Base-by-base conservation (phyloP, 2,329 filamentous ascomycete genomes). In the Raffaelea arxii region DNA sequence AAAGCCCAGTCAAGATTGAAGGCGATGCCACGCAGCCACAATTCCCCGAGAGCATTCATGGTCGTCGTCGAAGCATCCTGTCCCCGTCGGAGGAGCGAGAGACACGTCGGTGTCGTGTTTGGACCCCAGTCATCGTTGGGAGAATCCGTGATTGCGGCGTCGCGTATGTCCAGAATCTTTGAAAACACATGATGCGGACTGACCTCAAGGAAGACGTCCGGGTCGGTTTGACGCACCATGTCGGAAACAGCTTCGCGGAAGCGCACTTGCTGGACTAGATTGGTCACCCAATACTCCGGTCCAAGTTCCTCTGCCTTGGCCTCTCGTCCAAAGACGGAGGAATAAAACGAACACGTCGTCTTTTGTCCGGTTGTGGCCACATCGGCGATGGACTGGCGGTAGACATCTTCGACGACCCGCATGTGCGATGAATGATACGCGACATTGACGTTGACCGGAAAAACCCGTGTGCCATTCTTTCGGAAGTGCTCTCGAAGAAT, bases 261-360 rank as follows among this genome's bases (percentile, higher is more conserved):
- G 25, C 51, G 52, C 0, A 68, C 65, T 0, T 62, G 61, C 0
- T 54, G 58, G 3, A 59, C 50, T 37, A 68, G 51, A 36, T 67
- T 66, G 3, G 59, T 51, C 6, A 61, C 59, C 65, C 65, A 68
- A 35, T 59, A 58, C 18, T 59, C 49, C 2, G 58, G 24, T 1
- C 16, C 43, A 2, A 56, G 44, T 6, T 50, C 46, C 2, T n/a
- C 45, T 9, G 49, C 24, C 1, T 27, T 14, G 1, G 45, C 25
- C 3, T 37, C 22, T 2, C 42, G 46, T 5, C 57, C 59, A 4
- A 45, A 51, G 3, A 60, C 54, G 1, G 58, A 56, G 3, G 58
- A 60, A 9, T 49, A 55, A 22, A 54, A 49, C 1, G 35, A n/a
- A 0, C 46, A 19, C 2, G 6, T 6, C 23, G 14, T 10, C 6